Base-by-base conservation (phyloP, 352 stramenopile genomes). In the Hyaloperonospora brassicae region DNA sequence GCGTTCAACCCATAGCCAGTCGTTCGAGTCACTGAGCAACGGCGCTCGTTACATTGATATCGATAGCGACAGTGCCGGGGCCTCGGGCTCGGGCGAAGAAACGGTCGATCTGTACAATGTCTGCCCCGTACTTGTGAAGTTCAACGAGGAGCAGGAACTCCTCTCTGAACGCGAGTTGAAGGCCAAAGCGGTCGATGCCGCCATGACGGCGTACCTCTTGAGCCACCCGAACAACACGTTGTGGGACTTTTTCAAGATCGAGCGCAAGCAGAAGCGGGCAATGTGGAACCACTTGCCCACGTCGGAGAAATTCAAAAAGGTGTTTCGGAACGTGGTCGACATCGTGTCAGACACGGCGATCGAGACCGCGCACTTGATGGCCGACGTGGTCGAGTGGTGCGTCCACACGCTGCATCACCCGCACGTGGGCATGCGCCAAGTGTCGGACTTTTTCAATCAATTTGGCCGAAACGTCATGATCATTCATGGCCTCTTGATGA, bases 161-260 rank as follows among this genome's bases (percentile, higher is more conserved):
- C 44, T 63, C 5, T 55, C 56, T 5, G 25, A 53, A 10, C 44
- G 58, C 7, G 52, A 64, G 10, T 46, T 64, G 22, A 64, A 59
- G 38, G 50, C 50, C 36, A 64, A 63, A 35, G 55, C 55, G 5
- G 57, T 45, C 12, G 57, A 64, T 6, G 52, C 46, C 8, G 57
- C 52, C 39, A 64, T 64, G 57, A 56, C 52, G 1, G 52, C 57
- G 9, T 64, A 56, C 52, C 24, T 61, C 14, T 21, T 64, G 10
- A 61, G 52, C 24, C 57, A 64, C 46, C 57, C 57, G 8, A 61
- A 64, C 46, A 57, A 61, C 39, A 61, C 57, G 1, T 17, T 64
- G 17, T 61, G 52, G 56, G 50, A 63, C 36, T 59, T 59, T 44
- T 63, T 63, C 45, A 54, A 59, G 30, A 53, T 63, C 11, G 56